phyloP scores from a whole-genome alignment of 73 alveolate genomes.

The Paramecium pentaurelia region DNA sequence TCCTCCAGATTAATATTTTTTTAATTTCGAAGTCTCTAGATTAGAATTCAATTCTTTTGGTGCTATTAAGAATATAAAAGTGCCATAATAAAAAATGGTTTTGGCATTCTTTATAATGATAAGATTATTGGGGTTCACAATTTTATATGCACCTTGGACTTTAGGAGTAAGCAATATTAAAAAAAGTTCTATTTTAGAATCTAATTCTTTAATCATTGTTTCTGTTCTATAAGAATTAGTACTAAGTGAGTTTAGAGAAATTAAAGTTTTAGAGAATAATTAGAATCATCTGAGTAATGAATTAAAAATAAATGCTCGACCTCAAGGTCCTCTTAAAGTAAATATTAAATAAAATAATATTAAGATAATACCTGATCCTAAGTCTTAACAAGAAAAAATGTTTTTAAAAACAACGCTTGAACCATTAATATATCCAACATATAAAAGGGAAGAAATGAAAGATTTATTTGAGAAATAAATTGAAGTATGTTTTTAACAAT shows the following conservation, averaged over 20 bases:
- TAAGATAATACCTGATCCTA: conserved; percentile 26
- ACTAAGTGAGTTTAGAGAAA: background rate
- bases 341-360: background rate
- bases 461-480: background rate
- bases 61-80: conserved; percentile 8
- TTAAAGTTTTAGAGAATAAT: background rate
- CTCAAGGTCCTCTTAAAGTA: conserved; percentile 11
- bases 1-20: conserved; percentile 49
- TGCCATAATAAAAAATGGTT: background rate
- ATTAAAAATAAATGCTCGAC: background rate
- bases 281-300: background rate
- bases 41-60: conserved; percentile 44
- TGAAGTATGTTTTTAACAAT: background rate
- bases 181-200: background rate
- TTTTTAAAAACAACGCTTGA: background rate
- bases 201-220: background rate
- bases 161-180: background rate
- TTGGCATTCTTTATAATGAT: background rate
- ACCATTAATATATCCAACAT: background rate
- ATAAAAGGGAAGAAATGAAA: background rate
- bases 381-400: background rate
- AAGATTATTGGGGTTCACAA: conserved; percentile 8
- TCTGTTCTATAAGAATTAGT: conserved; percentile 29
- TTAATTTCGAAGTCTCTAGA: conserved; percentile 50
- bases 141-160: conserved; percentile 24